These are phyloP conservation scores for Cystoderma amianthinum DNA, from an alignment of 768 basidiomycete species.

Conservation along the genomic window DNA sequence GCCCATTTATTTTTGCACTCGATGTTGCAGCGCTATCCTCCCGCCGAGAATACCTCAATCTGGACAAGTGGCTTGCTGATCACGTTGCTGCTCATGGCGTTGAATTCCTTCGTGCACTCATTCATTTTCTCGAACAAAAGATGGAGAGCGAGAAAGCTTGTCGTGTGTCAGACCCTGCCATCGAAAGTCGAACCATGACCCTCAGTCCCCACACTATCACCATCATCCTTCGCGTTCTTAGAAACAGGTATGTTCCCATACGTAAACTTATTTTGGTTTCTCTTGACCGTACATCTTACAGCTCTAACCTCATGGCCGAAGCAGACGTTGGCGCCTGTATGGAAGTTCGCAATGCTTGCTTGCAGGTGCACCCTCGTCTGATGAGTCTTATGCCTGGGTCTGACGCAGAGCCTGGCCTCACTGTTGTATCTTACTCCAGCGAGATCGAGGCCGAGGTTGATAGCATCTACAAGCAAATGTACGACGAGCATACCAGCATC, in stretches of 20 bases:
- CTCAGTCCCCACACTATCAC: conserved; percentile 86
- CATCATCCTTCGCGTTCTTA: conserved; percentile 85
- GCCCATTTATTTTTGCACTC: conserved; percentile 83
- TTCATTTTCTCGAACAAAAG: conserved; percentile 88
- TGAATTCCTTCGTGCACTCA: conserved; percentile 82
- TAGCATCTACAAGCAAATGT: conserved; percentile 96
- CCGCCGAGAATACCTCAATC: conserved; percentile 86
- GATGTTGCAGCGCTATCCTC: conserved; percentile 94
- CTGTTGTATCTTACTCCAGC: conserved; percentile 78
- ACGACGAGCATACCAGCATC: conserved; percentile 89
- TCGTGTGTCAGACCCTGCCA: conserved; percentile 68
- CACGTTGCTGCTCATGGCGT: conserved; percentile 76
- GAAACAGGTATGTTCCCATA: conserved; percentile 60
- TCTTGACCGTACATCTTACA: conserved; percentile 18
- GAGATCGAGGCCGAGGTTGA: conserved; percentile 95
- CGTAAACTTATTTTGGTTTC: not conserved
- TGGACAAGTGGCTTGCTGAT: conserved; percentile 95
- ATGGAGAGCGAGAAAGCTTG: conserved; percentile 83
- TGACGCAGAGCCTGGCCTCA: conserved; percentile 87
- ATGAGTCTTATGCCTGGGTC: conserved; percentile 87
- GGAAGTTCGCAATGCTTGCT: conserved; percentile 86
- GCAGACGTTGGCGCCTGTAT: conserved; percentile 82
- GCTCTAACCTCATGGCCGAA: conserved; percentile 67
- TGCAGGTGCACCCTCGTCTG: conserved; percentile 93
- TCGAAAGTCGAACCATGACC: conserved; percentile 78